Evolutionary conservation across 2,329 filamentous ascomycete genomes (phyloP), one percentile per base, ranked within the genome.

Genomic region (Colletotrichum plurivorum): DNA sequence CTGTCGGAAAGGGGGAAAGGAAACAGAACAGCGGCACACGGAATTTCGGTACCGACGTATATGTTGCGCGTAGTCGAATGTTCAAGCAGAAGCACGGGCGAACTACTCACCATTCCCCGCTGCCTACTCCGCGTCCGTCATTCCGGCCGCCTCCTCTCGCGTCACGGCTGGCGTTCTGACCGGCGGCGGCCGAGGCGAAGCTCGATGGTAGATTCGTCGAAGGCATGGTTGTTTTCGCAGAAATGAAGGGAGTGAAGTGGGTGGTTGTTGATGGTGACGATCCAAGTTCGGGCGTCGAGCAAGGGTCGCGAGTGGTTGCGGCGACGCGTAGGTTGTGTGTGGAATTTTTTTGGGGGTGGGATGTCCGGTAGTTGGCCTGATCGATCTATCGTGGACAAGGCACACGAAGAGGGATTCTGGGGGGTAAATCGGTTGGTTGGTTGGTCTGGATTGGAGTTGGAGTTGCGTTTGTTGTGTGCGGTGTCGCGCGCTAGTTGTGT

Each of bases 101-200:
- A 60, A 60, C 39, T 53, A 87, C 91, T 81, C 87, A 94, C 92
- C 92, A 94, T 81, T 94, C 92, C 83, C 89, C 90, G 80, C 88
- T 88, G 73, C 83, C 83, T 79, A 79, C 80, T 73, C 84, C 85
- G 73, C 88, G 85, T 71, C 84, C 84, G 74, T 89, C 88, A 76
- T 79, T 84, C 82, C 87, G 89, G 78, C 85, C 88, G 82, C 81
- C 82, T 83, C 86, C 82, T 83, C 86, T 87, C 75, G 84, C 79
- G 80, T 88, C 89, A 79, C 86, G 88, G 82, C 79, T 90, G 79
- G 85, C 83, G 76, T 87, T 90, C 81, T 93, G 92, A 81, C 92
- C 92, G 79, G 93, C 92, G 75, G 93, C 93, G 76, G 93, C 93
- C 78, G 93, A 94, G 79, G 93, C 93, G 83, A 95, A 95, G 86